Percentiles rank a stretch among this genome's conserved stretches.
Evolutionary conservation across 768 basidiomycete species (phyloP).

Genomic region (Panaeolus papilionaceus): DNA sequence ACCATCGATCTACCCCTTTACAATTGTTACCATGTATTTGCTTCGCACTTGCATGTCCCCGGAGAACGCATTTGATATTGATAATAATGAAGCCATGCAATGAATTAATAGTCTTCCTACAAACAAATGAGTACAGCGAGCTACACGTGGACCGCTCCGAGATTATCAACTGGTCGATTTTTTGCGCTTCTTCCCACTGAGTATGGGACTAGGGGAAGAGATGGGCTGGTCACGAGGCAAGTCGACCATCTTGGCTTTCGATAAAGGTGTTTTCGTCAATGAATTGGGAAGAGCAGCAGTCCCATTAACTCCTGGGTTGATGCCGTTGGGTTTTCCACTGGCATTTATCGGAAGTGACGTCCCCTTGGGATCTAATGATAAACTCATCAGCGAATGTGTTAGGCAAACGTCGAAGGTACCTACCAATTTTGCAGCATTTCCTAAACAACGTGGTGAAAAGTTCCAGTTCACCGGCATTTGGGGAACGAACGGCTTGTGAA

Average conservation of each 20-base stretch:
- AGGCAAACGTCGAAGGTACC: conserved; percentile 20
- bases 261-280: conserved; percentile 15
- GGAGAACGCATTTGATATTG: neutral
- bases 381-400: neutral
- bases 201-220: conserved; percentile 31
- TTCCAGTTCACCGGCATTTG: conserved; percentile 62
- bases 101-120: neutral
- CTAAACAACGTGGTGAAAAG: conserved; percentile 71
- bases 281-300: conserved; percentile 11
- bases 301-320: conserved; percentile 16
- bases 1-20: neutral
- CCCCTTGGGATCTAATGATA: conserved; percentile 15
- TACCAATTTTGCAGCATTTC: conserved; percentile 49
- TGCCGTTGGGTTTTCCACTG: conserved; percentile 25
- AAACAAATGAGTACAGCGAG: neutral
- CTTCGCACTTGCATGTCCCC: neutral
- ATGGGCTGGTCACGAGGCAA: conserved; percentile 19
- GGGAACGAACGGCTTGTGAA: conserved; percentile 35
- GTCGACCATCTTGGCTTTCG: conserved; percentile 12
- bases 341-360: conserved; percentile 14
- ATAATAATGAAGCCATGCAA: neutral
- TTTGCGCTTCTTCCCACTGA: conserved; percentile 63
- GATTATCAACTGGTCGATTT: conserved; percentile 37
- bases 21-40: neutral
- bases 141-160: neutral